phyloP scores from a whole-genome alignment of 192 early-diverging fungal species.

The Gamsiella multidivaricata region DNA sequence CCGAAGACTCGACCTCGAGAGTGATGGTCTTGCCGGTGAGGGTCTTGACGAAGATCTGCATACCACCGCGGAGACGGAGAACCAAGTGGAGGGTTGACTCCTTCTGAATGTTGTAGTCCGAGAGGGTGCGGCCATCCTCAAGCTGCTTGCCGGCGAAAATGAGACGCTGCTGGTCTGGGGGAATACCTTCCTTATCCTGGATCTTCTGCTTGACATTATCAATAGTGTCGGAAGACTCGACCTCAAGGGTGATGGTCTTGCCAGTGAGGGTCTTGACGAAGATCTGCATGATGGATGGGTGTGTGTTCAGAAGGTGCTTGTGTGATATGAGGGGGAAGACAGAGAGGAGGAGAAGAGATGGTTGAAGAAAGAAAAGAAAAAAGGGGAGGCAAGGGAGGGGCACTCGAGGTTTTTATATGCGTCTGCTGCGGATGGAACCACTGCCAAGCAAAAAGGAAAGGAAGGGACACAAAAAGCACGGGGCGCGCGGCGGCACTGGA shows the following conservation, averaged over 20 bases:
- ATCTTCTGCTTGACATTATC: slow-evolving; percentile 89
- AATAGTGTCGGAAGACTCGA: slow-evolving; percentile 80
- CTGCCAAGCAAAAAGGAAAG: slow-evolving; percentile 17
- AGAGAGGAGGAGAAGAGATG: background rate
- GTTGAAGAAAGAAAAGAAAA: slow-evolving; percentile 3
- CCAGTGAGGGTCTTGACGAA: slow-evolving; percentile 91
- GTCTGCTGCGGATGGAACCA: slow-evolving; percentile 14
- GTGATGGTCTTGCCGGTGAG: slow-evolving; percentile 98
- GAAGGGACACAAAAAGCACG: background rate
- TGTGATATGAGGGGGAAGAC: background rate
- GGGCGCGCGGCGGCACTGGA: background rate
- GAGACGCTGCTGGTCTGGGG: slow-evolving; percentile 83
- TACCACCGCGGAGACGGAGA: slow-evolving; percentile 85
- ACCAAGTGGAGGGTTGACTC: slow-evolving; percentile 84
- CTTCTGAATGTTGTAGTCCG: slow-evolving; percentile 87
- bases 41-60: slow-evolving; percentile 85
- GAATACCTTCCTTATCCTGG: slow-evolving; percentile 89
- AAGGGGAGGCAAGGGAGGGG: background rate
- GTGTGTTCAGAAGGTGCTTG: slow-evolving; percentile 2
- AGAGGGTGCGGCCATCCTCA: slow-evolving; percentile 78
- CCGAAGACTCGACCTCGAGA: slow-evolving; percentile 84
- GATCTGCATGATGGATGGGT: slow-evolving; percentile 66
- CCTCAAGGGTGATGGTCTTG: slow-evolving; percentile 97
- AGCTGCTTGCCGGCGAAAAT: slow-evolving; percentile 87
- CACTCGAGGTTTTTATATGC: slow-evolving; percentile 4